A percentile compares a stretch with the other conserved stretches of the same genome.
phyloP scores from a whole-genome alignment of 495 filamentous ascomycete genomes.

The Endocarpon pusillum region DNA sequence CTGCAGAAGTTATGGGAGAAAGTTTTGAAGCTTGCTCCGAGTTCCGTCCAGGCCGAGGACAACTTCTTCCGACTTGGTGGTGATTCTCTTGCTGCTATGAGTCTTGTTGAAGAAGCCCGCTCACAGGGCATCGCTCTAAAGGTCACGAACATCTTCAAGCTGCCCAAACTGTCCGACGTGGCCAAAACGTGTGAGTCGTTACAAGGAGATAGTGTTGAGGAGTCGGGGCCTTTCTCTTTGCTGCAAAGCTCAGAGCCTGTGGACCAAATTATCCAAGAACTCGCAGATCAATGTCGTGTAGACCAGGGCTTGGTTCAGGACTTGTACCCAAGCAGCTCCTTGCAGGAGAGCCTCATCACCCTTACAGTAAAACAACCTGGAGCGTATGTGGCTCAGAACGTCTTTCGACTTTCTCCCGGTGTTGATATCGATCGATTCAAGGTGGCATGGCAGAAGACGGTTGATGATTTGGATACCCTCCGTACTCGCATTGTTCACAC shows the following conservation, averaged over 20 bases:
- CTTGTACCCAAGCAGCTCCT: constrained; percentile 30
- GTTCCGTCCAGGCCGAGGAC: constrained; percentile 16
- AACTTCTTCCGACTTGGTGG: constrained; percentile 46
- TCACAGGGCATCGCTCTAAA: background rate
- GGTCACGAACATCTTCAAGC: background rate
- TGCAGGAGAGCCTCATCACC: constrained; percentile 42
- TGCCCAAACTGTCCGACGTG: background rate
- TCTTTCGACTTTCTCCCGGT: constrained; percentile 12
- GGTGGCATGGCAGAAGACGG: constrained; percentile 21
- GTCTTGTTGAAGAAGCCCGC: background rate
- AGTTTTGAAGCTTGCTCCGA: constrained; percentile 11
- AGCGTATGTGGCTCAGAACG: constrained; percentile 18
- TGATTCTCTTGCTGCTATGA: constrained; percentile 47
- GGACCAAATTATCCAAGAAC: too few relatives aligned
- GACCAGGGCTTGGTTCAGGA: constrained; percentile 3
- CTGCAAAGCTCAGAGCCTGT: background rate
- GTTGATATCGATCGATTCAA: constrained; percentile 19
- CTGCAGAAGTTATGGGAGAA: constrained; percentile 17
- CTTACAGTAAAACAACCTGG: constrained; percentile 19
- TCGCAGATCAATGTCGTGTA: constrained; percentile 7
- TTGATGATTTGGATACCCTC: constrained; percentile 18
- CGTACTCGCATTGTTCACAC: constrained; percentile 25
- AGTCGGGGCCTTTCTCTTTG: background rate
- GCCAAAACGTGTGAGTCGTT: background rate
- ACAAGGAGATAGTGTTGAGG: background rate